Base-by-base conservation (phyloP, 306 rosid species). In the Cucumis cinereus region DNA sequence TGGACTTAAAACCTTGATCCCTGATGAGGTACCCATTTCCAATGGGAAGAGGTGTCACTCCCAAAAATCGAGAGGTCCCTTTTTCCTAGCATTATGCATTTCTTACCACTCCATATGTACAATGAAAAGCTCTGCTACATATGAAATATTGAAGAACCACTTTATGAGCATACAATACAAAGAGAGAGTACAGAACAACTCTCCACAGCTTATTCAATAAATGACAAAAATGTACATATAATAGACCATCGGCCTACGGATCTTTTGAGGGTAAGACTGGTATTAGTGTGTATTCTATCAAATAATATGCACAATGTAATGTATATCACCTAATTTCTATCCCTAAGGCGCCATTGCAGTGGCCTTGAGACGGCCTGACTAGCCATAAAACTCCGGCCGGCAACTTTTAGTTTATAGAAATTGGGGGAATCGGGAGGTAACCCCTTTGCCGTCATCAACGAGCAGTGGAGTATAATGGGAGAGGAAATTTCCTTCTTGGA, bases 101-200 rank as follows among this genome's bases (percentile, higher is more conserved):
- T 76, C 79, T 76, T 76, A 43, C 79, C 79, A 76, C 58, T 76
- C 52, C 33, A 23, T 23, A 14, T 59, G 6, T 76, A 71, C 58
- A 76, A 60, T 41, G 53, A 17, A 20, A 33, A 33, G 35, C 35
- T 33, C 35, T 33, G 35, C 35, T 4, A 33, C 35, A 33, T 33
- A 33, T 4, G 43, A 73, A 67, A 2, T 24, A n/a, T 56, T 56
- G 57, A 15, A 53, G 35, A 33, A 33, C 57, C 57, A n/a, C n/a
- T n/a, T n/a, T n/a, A n/a, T n/a, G n/a, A n/a, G n/a, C n/a, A n/a
- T n/a, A n/a, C n/a, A n/a, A n/a, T n/a, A 54, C 15, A 54, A 54
- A 8, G 4, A n/a, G 28, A 56, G 7, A 56, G 28, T 56, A 8
- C 61, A 47, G 14, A 47, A 47, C 14, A 47, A 12, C 16, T 19